A percentile compares a stretch with the other conserved stretches of the same genome.
Evolutionary conservation across 2,329 filamentous ascomycete genomes (phyloP).

Genomic region (Tolypocladium paradoxum): DNA sequence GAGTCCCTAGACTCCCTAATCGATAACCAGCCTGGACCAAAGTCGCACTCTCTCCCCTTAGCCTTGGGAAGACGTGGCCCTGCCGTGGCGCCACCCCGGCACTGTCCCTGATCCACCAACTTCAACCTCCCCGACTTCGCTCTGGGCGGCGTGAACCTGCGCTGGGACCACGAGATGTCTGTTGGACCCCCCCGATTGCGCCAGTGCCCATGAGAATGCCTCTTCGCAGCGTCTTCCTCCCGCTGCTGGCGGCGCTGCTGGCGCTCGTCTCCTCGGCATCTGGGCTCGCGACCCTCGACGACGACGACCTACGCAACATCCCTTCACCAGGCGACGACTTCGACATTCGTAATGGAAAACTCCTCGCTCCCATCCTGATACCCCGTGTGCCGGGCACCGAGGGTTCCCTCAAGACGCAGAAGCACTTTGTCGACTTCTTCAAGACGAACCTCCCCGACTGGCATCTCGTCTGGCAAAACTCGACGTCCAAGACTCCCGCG

Average conservation of each 20-base stretch:
- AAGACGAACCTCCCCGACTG: conserved; percentile 61
- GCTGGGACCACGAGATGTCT: background rate
- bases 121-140: background rate
- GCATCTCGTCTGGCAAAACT: conserved; percentile 78
- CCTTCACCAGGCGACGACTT: conserved; percentile 67
- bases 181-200: background rate
- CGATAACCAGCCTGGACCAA: too few relatives aligned
- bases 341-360: conserved; percentile 61
- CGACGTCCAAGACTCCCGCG: conserved; percentile 71
- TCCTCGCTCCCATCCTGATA: conserved; percentile 78
- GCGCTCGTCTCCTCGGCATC: conserved; percentile 13
- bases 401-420: conserved; percentile 60
- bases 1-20: too few relatives aligned
- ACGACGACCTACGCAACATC: conserved; percentile 60
- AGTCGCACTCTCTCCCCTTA: too few relatives aligned
- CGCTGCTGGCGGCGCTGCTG: conserved; percentile 2
- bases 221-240: background rate
- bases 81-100: background rate
- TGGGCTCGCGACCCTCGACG: conserved; percentile 50
- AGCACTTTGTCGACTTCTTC: conserved; percentile 82
- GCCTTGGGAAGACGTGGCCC: too few relatives aligned
- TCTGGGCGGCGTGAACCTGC: background rate
- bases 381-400: conserved; percentile 82
- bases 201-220: background rate
- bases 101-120: background rate